A percentile compares a stretch with the other conserved stretches of the same genome.
These are phyloP conservation scores for Fraxinus sp. DNA, from an alignment of 305 asterid species.

Conservation along the genomic window DNA sequence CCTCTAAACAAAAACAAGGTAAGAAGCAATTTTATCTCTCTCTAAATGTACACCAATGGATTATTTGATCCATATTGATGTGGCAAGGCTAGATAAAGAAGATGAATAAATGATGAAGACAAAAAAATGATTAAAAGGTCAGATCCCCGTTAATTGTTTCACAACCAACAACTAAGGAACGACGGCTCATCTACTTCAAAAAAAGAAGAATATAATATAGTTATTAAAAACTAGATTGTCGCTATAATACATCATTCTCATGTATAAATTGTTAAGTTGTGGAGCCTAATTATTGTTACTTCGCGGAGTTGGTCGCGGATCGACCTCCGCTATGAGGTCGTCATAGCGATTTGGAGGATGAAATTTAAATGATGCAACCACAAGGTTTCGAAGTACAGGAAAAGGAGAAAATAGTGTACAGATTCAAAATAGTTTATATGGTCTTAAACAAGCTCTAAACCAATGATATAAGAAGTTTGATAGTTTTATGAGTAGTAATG, in stretches of 20 bases:
- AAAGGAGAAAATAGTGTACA: background rate
- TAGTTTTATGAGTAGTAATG: background rate
- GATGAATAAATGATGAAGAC: background rate
- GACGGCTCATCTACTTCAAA: background rate
- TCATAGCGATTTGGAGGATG: background rate
- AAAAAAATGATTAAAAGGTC: background rate
- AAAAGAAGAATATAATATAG: background rate
- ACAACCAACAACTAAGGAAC: background rate
- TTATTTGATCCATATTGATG: conserved; percentile 13
- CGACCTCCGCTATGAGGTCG: background rate
- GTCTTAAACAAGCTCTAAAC: background rate
- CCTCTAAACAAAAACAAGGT: background rate
- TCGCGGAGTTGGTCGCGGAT: background rate
- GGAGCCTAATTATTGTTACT: background rate
- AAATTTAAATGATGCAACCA: background rate
- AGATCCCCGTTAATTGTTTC: background rate
- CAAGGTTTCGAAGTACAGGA: background rate
- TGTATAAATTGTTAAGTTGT: background rate
- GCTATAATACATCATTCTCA: background rate
- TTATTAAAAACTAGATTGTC: background rate
- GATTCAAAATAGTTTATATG: background rate
- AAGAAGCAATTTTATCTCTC: conserved; percentile 11
- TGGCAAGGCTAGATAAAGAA: background rate
- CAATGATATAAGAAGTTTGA: background rate
- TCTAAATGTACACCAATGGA: conserved; percentile 12